These are phyloP conservation scores for Phalaenopsis aphrodite DNA, from an alignment of 106 monocot genomes.

Conservation along the genomic window DNA sequence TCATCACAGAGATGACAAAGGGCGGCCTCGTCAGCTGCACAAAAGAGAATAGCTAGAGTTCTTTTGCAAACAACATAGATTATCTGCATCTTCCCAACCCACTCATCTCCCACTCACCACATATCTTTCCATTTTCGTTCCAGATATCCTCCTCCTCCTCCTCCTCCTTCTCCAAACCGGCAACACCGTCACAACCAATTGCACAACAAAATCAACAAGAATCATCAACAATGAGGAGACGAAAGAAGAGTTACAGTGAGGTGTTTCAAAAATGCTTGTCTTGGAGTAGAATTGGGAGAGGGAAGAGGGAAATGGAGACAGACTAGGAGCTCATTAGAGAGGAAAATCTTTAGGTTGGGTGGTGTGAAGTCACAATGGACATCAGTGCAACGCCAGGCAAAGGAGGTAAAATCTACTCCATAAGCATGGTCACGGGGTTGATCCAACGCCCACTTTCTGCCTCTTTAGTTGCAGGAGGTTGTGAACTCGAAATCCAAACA, in stretches of 20 bases:
- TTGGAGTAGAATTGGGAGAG: not conserved
- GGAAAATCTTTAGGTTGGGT: too few relatives aligned
- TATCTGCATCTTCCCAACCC: constrained; percentile 41
- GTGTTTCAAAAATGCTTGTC: not conserved
- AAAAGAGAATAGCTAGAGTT: constrained; percentile 81
- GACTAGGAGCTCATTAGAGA: not conserved
- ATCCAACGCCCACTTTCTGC: too few relatives aligned
- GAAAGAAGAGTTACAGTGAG: not conserved
- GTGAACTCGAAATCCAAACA: too few relatives aligned
- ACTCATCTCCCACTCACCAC: constrained; percentile 11
- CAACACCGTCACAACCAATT: not conserved
- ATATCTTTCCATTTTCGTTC: too few relatives aligned
- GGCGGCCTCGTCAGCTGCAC: constrained; percentile 88
- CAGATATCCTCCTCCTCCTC: not conserved
- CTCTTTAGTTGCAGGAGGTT: too few relatives aligned
- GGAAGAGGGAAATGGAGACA: not conserved
- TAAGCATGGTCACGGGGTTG: too few relatives aligned
- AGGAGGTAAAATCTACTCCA: too few relatives aligned
- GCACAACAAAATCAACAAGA: not conserved
- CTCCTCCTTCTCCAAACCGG: not conserved
- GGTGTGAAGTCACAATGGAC: too few relatives aligned
- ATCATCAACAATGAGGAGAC: not conserved
- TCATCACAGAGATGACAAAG: constrained; percentile 82
- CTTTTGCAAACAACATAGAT: constrained; percentile 94
- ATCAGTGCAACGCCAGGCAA: too few relatives aligned